phyloP scores from a whole-genome alignment of 73 alveolate species.

The Effrenium voratum region DNA sequence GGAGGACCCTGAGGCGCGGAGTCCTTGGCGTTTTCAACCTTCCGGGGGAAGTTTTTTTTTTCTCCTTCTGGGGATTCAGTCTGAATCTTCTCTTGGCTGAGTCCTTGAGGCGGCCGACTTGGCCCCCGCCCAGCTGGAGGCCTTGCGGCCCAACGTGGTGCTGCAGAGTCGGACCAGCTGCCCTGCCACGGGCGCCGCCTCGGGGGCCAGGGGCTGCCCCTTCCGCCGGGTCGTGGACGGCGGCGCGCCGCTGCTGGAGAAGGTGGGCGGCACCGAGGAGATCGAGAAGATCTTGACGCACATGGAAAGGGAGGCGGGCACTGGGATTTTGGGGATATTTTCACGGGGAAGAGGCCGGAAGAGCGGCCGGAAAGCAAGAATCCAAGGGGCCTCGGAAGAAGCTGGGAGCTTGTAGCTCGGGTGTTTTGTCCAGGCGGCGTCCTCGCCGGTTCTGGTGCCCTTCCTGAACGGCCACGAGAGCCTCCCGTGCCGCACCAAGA shows the following conservation, averaged over 20 bases:
- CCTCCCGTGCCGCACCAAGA: slow-evolving; percentile 59
- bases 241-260: slow-evolving; percentile 72
- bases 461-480: slow-evolving; percentile 47
- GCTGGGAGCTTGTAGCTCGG: not conserved
- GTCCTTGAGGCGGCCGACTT: slow-evolving; percentile 58
- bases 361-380: not conserved
- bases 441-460: slow-evolving; percentile 80
- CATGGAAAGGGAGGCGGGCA: slow-evolving; percentile 81
- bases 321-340: not conserved
- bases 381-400: not conserved
- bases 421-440: slow-evolving; percentile 38
- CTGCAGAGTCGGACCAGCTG: slow-evolving; percentile 46
- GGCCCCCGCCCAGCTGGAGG: slow-evolving; percentile 85
- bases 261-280: slow-evolving; percentile 91
- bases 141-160: slow-evolving; percentile 73
- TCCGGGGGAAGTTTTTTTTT: no score
- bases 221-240: slow-evolving; percentile 56
- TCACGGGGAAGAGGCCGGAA: not conserved
- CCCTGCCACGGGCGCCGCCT: slow-evolving; percentile 38
- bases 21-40: no score
- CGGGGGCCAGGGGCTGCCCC: slow-evolving; percentile 72
- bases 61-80: no score
- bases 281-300: slow-evolving; percentile 70
- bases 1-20: slow-evolving; percentile 77
- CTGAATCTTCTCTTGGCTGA: no score